These are phyloP conservation scores for Ganoderma sinense DNA, from an alignment of 1,284 basidiomycete species.

Conservation along the genomic window DNA sequence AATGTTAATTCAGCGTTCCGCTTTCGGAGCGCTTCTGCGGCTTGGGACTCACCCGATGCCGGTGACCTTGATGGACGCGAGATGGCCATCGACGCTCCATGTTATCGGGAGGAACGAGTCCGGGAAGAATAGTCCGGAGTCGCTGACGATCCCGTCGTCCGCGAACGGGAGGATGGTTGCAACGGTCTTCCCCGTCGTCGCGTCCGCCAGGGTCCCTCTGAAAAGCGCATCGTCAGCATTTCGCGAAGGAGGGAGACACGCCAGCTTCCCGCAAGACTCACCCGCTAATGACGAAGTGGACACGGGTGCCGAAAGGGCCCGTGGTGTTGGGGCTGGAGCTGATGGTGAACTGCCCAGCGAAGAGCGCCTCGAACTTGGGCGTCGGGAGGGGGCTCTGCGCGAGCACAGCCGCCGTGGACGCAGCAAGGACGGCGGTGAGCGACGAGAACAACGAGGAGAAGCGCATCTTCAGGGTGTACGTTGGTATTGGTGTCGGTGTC, in stretches of 20 bases:
- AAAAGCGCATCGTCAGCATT: not conserved
- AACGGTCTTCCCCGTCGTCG: not conserved
- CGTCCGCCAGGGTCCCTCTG: constrained; percentile 4
- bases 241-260: not conserved
- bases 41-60: not conserved
- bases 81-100: not conserved
- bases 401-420: not conserved
- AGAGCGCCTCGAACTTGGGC: not conserved
- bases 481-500: not conserved
- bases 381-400: not conserved
- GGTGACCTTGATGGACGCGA: constrained; percentile 1
- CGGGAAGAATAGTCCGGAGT: not conserved
- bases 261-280: not conserved
- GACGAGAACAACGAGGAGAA: not conserved
- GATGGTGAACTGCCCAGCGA: not conserved
- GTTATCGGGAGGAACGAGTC: not conserved
- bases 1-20: not conserved
- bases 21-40: not conserved
- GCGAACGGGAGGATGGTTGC: not conserved
- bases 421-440: not conserved
- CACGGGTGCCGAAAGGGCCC: not conserved
- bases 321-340: not conserved
- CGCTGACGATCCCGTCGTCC: not conserved
- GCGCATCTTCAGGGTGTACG: not conserved
- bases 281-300: not conserved